Percentiles rank a stretch among this genome's conserved stretches.
These are phyloP conservation scores for Alternaria gansuensis DNA, from an alignment of 2,329 filamentous ascomycete genomes.

Conservation along the genomic window DNA sequence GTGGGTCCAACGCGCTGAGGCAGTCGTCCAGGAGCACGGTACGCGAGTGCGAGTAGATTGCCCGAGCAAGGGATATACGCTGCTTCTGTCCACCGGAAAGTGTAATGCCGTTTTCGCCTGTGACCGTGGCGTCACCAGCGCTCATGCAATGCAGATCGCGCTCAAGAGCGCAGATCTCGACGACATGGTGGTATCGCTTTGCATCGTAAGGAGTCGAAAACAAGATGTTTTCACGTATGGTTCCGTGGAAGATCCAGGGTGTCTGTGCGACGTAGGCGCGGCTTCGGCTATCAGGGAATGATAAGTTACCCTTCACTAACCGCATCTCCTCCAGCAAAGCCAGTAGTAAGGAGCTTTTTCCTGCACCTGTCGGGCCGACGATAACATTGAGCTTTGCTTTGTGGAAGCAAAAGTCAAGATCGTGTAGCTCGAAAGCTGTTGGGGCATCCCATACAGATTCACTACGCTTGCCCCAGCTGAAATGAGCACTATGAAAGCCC, in stretches of 20 bases:
- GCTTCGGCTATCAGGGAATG: background rate
- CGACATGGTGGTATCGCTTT: constrained; percentile 15
- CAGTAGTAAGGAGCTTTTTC: constrained; percentile 4
- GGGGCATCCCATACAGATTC: background rate
- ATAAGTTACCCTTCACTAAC: background rate
- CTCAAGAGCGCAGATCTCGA: constrained; percentile 18
- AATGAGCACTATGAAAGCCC: background rate
- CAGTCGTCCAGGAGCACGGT: constrained; percentile 59
- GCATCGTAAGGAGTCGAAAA: constrained; percentile 4
- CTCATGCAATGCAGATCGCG: constrained; percentile 10
- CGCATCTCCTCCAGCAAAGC: constrained; percentile 2
- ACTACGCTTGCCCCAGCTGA: constrained; percentile 1
- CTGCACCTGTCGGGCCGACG: constrained; percentile 2
- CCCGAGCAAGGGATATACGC: constrained; percentile 48
- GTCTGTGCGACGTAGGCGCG: constrained; percentile 7
- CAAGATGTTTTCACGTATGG: constrained; percentile 20
- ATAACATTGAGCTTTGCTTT: constrained; percentile 1
- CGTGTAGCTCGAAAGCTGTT: background rate
- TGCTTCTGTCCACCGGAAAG: constrained; percentile 59
- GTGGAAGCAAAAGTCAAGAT: constrained; percentile 1
- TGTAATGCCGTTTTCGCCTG: constrained; percentile 42
- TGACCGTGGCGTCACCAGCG: constrained; percentile 16
- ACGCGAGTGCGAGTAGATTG: constrained; percentile 56
- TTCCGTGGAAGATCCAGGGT: constrained; percentile 21
- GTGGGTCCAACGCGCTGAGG: constrained; percentile 56